Base-by-base conservation (phyloP, 176 grass and related monocot genomes). In the Chrysopogon serrulatus region DNA sequence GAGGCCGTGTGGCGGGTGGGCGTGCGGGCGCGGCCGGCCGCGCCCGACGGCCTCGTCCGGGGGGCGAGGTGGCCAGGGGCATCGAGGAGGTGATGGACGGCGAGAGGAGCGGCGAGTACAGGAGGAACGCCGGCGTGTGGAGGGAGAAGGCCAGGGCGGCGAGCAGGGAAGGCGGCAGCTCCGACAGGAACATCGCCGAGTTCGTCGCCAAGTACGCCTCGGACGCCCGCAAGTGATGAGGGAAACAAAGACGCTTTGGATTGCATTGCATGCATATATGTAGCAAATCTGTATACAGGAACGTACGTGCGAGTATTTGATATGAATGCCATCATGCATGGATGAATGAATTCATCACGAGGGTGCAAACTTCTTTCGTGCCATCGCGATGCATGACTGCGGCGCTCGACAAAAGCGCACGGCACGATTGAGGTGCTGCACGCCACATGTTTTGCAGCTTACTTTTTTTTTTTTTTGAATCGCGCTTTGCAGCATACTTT, bases 1-100 rank as follows among this genome's bases (percentile, higher is more conserved):
- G 91, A 95, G 88, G 85, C 69, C 19, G 79, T 90, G 80, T 95
- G 96, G 96, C 48, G 65, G 4, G 85, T 74, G 1, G 93, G 96
- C 5, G 81, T 90, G 51, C 79, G 93, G 15, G 93, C 69, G 24
- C 85, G 82, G 3, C 77, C 68, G 1, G 77, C 82, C 0, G 69
- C 79, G 1, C 37, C 11, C 7, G 88, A 71, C 10, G 82, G 89
- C 10, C 56, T 88, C 32, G 67, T 81, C 31, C 75, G 76, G 77
- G 83, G 61, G 78, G 24, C 8, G 90, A 95, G 85, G 86, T 95
- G 57, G 85, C 14, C 5, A 16, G 16, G 24, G 65, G 30, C 19
- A 59, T 92, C 43, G 0, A 8, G 2, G 28, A 82, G 78, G 85
- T 92, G 65, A 92, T 95, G 87, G 54, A 44, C 66, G 90, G 82